phyloP scores from a whole-genome alignment of 768 basidiomycete species.

The Mycena kentingensis region DNA sequence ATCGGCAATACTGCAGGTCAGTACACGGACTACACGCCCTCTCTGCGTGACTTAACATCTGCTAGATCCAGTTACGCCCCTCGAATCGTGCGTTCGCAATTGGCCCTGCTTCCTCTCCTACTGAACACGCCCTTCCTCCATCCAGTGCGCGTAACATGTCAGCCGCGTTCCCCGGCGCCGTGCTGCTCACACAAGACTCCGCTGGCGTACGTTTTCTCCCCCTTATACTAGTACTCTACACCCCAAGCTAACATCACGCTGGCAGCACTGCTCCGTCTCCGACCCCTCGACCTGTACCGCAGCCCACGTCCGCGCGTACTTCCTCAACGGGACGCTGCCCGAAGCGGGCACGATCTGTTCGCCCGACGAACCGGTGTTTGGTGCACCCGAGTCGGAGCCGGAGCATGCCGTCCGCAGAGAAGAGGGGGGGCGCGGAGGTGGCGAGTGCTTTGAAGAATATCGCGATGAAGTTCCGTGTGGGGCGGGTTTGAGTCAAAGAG shows the following conservation, averaged over 20 bases:
- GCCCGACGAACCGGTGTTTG: constrained; percentile 19
- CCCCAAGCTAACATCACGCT: background rate
- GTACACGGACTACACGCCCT: too few species aligned
- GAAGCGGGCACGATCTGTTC: constrained; percentile 27
- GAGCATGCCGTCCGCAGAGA: too few species aligned
- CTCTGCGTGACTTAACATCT: too few species aligned
- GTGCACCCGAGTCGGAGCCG: too few species aligned
- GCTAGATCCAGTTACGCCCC: constrained; percentile 24
- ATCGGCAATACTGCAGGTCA: constrained; percentile 30
- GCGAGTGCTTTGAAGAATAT: too few species aligned
- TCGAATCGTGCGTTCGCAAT: constrained; percentile 10
- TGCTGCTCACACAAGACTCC: constrained; percentile 21
- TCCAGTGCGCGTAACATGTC: background rate
- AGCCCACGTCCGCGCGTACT: constrained; percentile 24
- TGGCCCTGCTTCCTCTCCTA: background rate
- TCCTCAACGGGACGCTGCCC: constrained; percentile 30
- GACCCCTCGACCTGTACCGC: constrained; percentile 26
- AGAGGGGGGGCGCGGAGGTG: too few species aligned
- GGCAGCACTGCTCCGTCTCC: constrained; percentile 22
- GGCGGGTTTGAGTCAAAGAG: too few species aligned
- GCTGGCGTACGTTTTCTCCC: constrained; percentile 16
- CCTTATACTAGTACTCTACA: background rate
- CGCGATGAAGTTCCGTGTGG: too few species aligned
- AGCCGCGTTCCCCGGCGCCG: constrained; percentile 17
- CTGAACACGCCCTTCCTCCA: background rate